A percentile compares a stretch with the other conserved stretches of the same genome.
phyloP scores from a whole-genome alignment of 2,329 filamentous ascomycete genomes.

The Xylariaceae sp. region DNA sequence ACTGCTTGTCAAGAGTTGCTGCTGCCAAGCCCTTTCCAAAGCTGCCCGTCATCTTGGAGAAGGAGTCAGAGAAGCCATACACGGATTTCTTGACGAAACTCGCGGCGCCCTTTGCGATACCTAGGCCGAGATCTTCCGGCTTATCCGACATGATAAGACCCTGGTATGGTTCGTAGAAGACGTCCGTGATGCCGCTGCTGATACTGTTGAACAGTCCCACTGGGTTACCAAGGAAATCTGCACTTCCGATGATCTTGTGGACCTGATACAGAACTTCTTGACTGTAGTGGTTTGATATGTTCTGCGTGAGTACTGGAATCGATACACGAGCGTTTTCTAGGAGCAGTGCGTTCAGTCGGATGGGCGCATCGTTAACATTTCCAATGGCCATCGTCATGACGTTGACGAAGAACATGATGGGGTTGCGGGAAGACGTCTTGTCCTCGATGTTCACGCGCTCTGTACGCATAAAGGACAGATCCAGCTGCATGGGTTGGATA shows the following conservation, averaged over 20 bases:
- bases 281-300: constrained; percentile 90
- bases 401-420: constrained; percentile 98
- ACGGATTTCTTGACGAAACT: constrained; percentile 99
- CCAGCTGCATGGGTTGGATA: constrained; percentile 96
- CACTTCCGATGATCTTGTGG: constrained; percentile 94
- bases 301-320: constrained; percentile 76
- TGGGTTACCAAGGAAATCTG: constrained; percentile 95
- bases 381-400: constrained; percentile 99
- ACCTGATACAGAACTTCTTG: constrained; percentile 95
- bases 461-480: constrained; percentile 94
- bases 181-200: constrained; percentile 93
- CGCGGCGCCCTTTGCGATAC: constrained; percentile 93
- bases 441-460: constrained; percentile 96
- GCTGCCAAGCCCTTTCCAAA: constrained; percentile 95
- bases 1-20: constrained; percentile 96
- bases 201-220: constrained; percentile 98
- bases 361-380: constrained; percentile 96
- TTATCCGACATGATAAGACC: constrained; percentile 93
- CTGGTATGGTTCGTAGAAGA: constrained; percentile 99
- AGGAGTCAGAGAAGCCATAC: constrained; percentile 94
- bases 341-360: constrained; percentile 89
- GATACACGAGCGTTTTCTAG: constrained; percentile 94
- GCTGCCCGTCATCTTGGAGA: constrained; percentile 96
- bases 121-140: constrained; percentile 90
- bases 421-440: constrained; percentile 84